These are phyloP conservation scores for Ogataea populi-albae DNA, from an alignment of 805 yeast genomes.

Conservation along the genomic window DNA sequence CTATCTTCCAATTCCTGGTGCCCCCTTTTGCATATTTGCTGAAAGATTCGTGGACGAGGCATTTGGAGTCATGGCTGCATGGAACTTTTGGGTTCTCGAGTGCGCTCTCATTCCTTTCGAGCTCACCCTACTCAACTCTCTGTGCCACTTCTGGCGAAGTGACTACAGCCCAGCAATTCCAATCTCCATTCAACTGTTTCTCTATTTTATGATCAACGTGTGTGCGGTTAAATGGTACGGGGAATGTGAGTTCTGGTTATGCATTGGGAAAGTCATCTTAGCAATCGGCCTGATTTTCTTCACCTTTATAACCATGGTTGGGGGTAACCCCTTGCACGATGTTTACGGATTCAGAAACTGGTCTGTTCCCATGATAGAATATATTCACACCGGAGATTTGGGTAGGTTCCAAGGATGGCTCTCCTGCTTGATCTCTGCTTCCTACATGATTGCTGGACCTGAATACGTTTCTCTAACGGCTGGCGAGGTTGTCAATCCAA, in stretches of 20 bases:
- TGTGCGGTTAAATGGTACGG: constrained; percentile 50
- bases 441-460: constrained; percentile 42
- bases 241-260: constrained; percentile 47
- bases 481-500: constrained; percentile 43
- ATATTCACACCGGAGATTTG: constrained; percentile 34
- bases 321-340: constrained; percentile 52
- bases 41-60: constrained; percentile 39
- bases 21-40: constrained; percentile 38
- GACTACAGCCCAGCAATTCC: constrained; percentile 49
- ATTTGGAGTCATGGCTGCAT: constrained; percentile 34
- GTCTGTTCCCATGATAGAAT: constrained; percentile 40
- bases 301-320: constrained; percentile 53
- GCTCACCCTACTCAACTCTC: constrained; percentile 47
- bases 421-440: constrained; percentile 37
- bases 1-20: constrained; percentile 33
- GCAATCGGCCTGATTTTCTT: constrained; percentile 48
- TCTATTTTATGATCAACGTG: constrained; percentile 42
- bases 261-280: constrained; percentile 45
- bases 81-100: constrained; percentile 42
- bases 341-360: constrained; percentile 48
- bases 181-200: constrained; percentile 39
- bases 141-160: constrained; percentile 51
- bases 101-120: constrained; percentile 47
- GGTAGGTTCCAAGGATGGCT: constrained; percentile 44
- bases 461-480: constrained; percentile 45